phyloP scores from a whole-genome alignment of 768 basidiomycete species.

The Pleurotus eryngii region DNA sequence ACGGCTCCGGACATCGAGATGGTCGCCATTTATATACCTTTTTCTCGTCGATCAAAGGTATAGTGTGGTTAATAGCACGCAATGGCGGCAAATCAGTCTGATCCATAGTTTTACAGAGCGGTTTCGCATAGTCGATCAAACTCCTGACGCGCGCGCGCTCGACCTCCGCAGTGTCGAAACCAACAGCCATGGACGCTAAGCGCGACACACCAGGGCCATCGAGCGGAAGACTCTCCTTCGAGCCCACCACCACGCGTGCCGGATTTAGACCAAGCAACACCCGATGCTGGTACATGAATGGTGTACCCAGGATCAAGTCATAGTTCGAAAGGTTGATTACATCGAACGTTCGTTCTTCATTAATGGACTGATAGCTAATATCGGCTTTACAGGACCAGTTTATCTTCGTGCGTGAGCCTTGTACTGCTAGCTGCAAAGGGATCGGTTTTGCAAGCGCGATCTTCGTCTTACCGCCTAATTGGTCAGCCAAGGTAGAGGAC shows the following conservation, averaged over 20 bases:
- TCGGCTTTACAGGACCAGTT: slow-evolving; percentile 21
- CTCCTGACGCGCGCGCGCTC: slow-evolving; percentile 11
- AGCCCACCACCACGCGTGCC: slow-evolving; percentile 21
- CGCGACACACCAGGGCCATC: slow-evolving; percentile 3
- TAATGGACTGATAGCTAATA: slow-evolving; percentile 32
- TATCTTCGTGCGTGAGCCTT: slow-evolving; percentile 37
- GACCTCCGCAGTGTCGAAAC: neutral
- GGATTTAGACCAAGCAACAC: slow-evolving; percentile 23
- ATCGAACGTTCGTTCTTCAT: slow-evolving; percentile 26
- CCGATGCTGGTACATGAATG: slow-evolving; percentile 32
- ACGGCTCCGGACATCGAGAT: slow-evolving; percentile 34
- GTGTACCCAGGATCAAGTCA: slow-evolving; percentile 38
- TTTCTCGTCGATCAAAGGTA: slow-evolving; percentile 34
- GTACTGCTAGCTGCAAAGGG: slow-evolving; percentile 34
- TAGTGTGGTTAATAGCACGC: slow-evolving; percentile 36
- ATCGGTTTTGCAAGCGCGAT: slow-evolving; percentile 27
- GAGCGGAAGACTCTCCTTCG: slow-evolving; percentile 14
- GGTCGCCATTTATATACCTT: slow-evolving; percentile 29
- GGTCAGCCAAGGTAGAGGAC: slow-evolving; percentile 31
- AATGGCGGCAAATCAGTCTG: slow-evolving; percentile 34
- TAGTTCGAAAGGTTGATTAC: slow-evolving; percentile 37
- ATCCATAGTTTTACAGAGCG: slow-evolving; percentile 20
- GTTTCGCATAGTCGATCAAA: slow-evolving; percentile 22
- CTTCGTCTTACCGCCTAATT: slow-evolving; percentile 23
- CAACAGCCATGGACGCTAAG: too few species aligned